Conservation (phyloP, 176 grass and related monocot genomes). For the Luzula sylvatica region DNA sequence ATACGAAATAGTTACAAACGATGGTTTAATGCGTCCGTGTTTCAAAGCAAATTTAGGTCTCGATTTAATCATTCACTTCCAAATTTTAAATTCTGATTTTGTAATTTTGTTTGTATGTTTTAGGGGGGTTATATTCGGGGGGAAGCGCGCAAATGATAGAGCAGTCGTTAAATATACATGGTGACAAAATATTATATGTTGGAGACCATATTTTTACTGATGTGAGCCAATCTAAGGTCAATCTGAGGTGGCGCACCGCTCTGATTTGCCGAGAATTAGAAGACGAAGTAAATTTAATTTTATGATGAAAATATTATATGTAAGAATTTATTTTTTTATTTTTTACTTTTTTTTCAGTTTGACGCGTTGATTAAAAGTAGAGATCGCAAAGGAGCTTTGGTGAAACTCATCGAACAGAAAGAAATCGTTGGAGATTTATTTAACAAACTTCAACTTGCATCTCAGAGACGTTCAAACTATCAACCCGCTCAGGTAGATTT, state of each 20-base stretch:
- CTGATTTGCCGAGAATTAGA: slow-evolving; percentile 90
- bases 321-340: slow-evolving; percentile 10
- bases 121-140: slow-evolving; percentile 94
- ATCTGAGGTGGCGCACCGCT: slow-evolving; percentile 94
- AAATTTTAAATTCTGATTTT: not conserved
- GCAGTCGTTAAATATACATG: slow-evolving; percentile 77
- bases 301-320: too few species aligned
- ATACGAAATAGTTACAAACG: slow-evolving; percentile 79
- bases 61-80: not conserved
- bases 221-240: slow-evolving; percentile 97
- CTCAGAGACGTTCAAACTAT: slow-evolving; percentile 60
- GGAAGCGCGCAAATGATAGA: slow-evolving; percentile 96
- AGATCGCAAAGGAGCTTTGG: slow-evolving; percentile 49
- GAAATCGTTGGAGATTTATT: slow-evolving; percentile 91
- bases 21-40: slow-evolving; percentile 90
- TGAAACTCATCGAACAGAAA: slow-evolving; percentile 87
- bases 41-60: slow-evolving; percentile 83
- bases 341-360: slow-evolving; percentile 48
- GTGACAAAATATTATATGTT: slow-evolving; percentile 97
- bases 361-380: slow-evolving; percentile 61
- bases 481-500: slow-evolving; percentile 76
- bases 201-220: slow-evolving; percentile 96
- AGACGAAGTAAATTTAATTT: too few species aligned
- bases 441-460: slow-evolving; percentile 75
- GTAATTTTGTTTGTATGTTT: slow-evolving; percentile 21